A percentile compares a stretch with the other conserved stretches of the same genome.
phyloP scores from a whole-genome alignment of 495 filamentous ascomycete genomes.

The Jackrogersella minutella region DNA sequence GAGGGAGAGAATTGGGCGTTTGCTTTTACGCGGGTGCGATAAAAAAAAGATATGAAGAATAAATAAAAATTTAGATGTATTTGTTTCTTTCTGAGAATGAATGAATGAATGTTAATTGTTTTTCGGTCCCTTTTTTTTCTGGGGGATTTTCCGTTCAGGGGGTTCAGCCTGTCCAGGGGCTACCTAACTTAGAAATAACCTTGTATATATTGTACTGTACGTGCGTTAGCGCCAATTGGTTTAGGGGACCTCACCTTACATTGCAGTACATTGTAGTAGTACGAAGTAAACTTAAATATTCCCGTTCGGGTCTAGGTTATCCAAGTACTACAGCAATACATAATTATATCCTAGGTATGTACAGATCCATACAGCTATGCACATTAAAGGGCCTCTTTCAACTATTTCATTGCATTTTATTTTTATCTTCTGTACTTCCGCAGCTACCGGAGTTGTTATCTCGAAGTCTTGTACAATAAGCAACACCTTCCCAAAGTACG shows the following conservation, averaged over 20 bases:
- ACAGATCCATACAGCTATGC: too few relatives aligned
- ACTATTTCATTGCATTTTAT: too few relatives aligned
- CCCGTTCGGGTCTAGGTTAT: not conserved
- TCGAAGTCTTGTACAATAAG: too few relatives aligned
- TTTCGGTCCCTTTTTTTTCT: slow-evolving; percentile 26
- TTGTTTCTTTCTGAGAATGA: slow-evolving; percentile 18
- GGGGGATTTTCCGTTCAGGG: slow-evolving; percentile 37
- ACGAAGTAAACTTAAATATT: not conserved
- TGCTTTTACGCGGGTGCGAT: slow-evolving; percentile 1
- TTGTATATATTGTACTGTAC: not conserved
- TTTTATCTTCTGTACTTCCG: not conserved
- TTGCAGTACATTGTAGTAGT: too few relatives aligned
- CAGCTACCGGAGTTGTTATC: not conserved
- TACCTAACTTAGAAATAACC: slow-evolving; percentile 5
- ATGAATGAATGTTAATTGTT: slow-evolving; percentile 16
- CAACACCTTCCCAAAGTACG: not conserved
- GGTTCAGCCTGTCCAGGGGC: slow-evolving; percentile 37
- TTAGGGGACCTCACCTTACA: not conserved
- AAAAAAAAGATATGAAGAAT: too few relatives aligned
- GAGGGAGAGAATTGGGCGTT: slow-evolving; percentile 20
- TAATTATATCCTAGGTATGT: not conserved
- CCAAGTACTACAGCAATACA: not conserved
- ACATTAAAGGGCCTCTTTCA: too few relatives aligned
- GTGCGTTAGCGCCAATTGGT: slow-evolving; percentile 21
- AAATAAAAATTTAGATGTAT: too few relatives aligned